Percentiles rank a stretch among this genome's conserved stretches.
phyloP scores from a whole-genome alignment of 805 yeast species.

The Torulaspora gathmanii region DNA sequence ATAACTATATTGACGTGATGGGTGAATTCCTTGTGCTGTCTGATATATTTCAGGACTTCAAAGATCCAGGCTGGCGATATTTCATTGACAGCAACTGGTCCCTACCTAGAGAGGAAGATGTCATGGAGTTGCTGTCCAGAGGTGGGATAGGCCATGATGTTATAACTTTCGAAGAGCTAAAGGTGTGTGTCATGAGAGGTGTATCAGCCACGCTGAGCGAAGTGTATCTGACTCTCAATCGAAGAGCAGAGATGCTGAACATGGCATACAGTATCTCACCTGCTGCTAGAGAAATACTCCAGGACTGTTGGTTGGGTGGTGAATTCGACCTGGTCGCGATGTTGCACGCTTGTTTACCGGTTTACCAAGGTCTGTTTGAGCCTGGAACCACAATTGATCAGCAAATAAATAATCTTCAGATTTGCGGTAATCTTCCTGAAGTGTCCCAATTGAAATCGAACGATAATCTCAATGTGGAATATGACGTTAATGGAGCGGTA shows the following conservation, averaged over 20 bases:
- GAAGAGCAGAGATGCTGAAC: conserved; percentile 15
- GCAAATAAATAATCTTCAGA: conserved; percentile 3
- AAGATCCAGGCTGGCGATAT: conserved; percentile 13
- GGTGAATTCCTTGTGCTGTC: conserved; percentile 55
- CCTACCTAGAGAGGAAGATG: conserved; percentile 40
- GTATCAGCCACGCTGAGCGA: conserved; percentile 49
- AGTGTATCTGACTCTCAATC: conserved; percentile 20
- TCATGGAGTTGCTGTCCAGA: conserved; percentile 38
- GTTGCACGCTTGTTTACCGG: conserved; percentile 21
- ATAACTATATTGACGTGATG: conserved; percentile 53
- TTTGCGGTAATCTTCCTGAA: conserved; percentile 25
- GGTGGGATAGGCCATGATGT: conserved; percentile 37
- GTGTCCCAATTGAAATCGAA: not conserved
- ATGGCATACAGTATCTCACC: conserved; percentile 20
- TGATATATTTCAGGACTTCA: conserved; percentile 30
- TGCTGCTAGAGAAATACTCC: conserved; percentile 21
- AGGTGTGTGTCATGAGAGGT: conserved; percentile 53
- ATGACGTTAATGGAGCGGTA: not conserved
- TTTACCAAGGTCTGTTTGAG: conserved; percentile 14
- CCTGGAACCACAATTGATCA: not conserved
- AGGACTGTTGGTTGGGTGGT: conserved; percentile 29
- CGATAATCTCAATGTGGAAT: not conserved
- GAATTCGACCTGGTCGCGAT: conserved; percentile 23
- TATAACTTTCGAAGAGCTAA: conserved; percentile 36
- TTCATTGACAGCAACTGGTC: conserved; percentile 38